A percentile compares a stretch with the other conserved stretches of the same genome.
Evolutionary conservation across 306 rosid species (phyloP).

Genomic region (Parietaria judaica): DNA sequence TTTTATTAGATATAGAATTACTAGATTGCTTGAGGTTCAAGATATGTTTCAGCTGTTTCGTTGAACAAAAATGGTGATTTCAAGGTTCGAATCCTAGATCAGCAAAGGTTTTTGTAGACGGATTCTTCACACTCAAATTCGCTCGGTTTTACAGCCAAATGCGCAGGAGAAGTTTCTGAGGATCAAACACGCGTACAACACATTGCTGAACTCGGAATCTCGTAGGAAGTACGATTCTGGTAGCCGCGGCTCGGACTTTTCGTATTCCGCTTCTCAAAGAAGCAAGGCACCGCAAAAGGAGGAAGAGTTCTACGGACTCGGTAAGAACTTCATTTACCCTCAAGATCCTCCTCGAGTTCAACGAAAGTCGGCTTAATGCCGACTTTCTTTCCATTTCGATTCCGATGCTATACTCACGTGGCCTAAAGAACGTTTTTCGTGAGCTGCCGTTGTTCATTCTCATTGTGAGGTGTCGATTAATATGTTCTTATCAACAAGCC

Average conservation of each 20-base stretch:
- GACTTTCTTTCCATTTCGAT: not conserved
- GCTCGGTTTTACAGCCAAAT: constrained; percentile 43
- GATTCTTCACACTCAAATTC: constrained; percentile 2
- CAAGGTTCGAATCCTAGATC: too few relatives aligned
- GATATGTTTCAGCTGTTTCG: too few relatives aligned
- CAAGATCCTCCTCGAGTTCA: not conserved
- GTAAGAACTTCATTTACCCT: constrained; percentile 26
- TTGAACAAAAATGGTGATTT: too few relatives aligned
- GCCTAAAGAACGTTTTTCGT: constrained; percentile 1
- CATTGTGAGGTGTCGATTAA: constrained; percentile 6
- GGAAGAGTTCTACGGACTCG: constrained; percentile 85
- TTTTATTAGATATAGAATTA: too few relatives aligned
- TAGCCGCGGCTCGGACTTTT: constrained; percentile 42
- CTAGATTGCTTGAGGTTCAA: too few relatives aligned
- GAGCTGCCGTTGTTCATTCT: constrained; percentile 20
- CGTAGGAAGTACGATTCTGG: constrained; percentile 63
- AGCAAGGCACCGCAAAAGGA: constrained; percentile 43
- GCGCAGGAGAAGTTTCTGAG: constrained; percentile 91
- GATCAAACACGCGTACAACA: constrained; percentile 85
- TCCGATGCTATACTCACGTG: not conserved
- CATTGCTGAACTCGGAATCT: constrained; percentile 67
- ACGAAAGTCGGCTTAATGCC: not conserved
- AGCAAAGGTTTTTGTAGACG: not conserved
- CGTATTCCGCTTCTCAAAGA: constrained; percentile 36
- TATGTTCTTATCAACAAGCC: constrained; percentile 50